Evolutionary conservation across 805 yeast species (phyloP), one percentile per base, ranked within the genome.

Genomic region (Yamadazyma kitorensis): DNA sequence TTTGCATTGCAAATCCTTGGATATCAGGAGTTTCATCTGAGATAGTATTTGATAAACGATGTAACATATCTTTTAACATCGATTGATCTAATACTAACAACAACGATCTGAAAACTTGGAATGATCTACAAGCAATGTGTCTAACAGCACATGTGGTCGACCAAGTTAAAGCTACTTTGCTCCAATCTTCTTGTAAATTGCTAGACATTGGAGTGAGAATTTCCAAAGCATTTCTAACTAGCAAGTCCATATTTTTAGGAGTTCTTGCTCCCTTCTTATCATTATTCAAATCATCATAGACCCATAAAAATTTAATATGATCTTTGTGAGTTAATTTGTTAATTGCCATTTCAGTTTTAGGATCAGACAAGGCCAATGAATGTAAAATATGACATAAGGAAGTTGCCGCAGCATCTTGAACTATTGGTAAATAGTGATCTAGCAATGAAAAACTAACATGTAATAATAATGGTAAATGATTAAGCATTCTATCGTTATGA

Each of bases 61-160:
- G 95, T 8, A 93, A 67, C 96, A 93, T 86, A 59, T 89, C 98
- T 36, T 86, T 78, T 28, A 94, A 64, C 96, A 93, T 91, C 8
- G 74, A 70, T 51, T 82, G 89, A 52, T 93, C 97, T 41, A 91
- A 63, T 47, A 81, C 79, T 6, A 86, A 75, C n/a, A 88, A 62
- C 37, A 93, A 58, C 3, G 94, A 84, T 27, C 99, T 69, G 62
- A 89, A 93, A 0, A 89, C 72, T 54, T 93, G 98, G 59, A 94
- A 91, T 0, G 98, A 89, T 17, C 98, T 74, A 46, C 98, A 93
- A 0, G 99, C 98, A 46, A 93, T 76, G 54, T 94, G 99, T 51
- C 97, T 73, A 2, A 91, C 98, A 2, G 97, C 94, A 63, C 98
- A 93, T 1, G 96, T 82, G 0, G 98, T 93, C 0, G 98, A 97